Base-by-base conservation (phyloP, 2,329 filamentous ascomycete genomes). In the Alternaria brassicae region DNA sequence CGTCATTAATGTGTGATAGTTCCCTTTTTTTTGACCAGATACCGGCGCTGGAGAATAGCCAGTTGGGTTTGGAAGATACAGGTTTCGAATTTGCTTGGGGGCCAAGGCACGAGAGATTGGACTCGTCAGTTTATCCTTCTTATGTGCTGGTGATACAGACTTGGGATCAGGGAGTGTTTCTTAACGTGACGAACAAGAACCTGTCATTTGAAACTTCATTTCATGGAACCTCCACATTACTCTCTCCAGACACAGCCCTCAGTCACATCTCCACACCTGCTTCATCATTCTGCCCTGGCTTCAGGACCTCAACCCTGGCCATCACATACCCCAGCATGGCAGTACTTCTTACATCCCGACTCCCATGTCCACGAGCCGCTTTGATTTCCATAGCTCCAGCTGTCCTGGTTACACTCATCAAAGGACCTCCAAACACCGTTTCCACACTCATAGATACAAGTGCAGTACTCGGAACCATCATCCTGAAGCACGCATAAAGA, bases 361-460 rank as follows among this genome's bases (percentile, higher is more conserved):
- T 57, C n/a, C 23, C 53, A 63, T 2, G 17, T 30, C 42, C 56
- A 58, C 5, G 19, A 10, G 12, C 19, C 28, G 3, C 34, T 25
- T 7, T 39, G 15, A 3, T 30, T 23, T 15, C 19, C 37, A 23
- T 39, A 21, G 8, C 17, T 19, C 34, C 34, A 37, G 3, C n/a
- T 37, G 9, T 39, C 17, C 9, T 39, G 37, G 4, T 12, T 13
- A 6, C 9, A 8, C 37, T 39, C 37, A 4, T 21, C 9, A 21
- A 6, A 19, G 17, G 12, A 58, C 5, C 4, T 37, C 65, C 65
- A 67, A 23, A 66, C 56, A 3, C 65, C 65, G 55, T 66, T 67
- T 2, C 65, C 62, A 23, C 65, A 67, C 36, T 66, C 58, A n/a
- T 62, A 66, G 6, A 67, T 61, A 28, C 62, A 67, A 4, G 62